Evolutionary conservation across 2,329 filamentous ascomycete species (phyloP), one percentile per base, ranked within the genome.

Genomic region (Exophiala lecanii-corni): DNA sequence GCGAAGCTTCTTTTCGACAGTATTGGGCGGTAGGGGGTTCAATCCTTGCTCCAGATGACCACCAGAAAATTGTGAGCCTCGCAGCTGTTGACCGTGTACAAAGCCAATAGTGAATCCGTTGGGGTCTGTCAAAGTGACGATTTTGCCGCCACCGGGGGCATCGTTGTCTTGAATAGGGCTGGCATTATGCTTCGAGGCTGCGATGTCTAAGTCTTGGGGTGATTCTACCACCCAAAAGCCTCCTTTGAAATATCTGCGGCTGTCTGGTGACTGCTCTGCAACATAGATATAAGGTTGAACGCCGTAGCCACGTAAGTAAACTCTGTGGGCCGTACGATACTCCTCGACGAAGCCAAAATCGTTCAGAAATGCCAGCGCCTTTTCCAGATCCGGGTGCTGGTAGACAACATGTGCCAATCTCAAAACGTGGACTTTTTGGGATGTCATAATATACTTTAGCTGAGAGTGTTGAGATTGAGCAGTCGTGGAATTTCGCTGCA

Each of bases 261-360:
- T 15, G 15, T 52, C 49, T 17, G 49, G 49, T 3, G 45, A 49
- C 30, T 43, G 15, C 33, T 46, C 42, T 12, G 46, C 45, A 50
- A 75, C 78, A 33, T 81, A 68, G 2, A 80, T 64, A 57, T 78
- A 81, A 9, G 77, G 76, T 52, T 82, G 78, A 5, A 62, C 63
- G 10, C 79, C 78, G 55, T 81, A 82, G 13, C 79, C 79, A 30
- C 76, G 72, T 59, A 73, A 81, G 65, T 76, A 83, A 21, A 75
- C 73, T 43, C 63, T 69, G 34, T 70, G 62, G 19, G 64, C 67
- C 2, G 43, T 69, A 1, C 50, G 50, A 26, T 53, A 38, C 5
- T 49, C 58, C 35, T 58, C 50, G 1, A 55, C 45, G 10, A 65
- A 56, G 7, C 63, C 62, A 39, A 66, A 65, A 39, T 64, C 62